Evolutionary conservation across 2,329 filamentous ascomycete species (phyloP).

Genomic region (Fusarium longipes): DNA sequence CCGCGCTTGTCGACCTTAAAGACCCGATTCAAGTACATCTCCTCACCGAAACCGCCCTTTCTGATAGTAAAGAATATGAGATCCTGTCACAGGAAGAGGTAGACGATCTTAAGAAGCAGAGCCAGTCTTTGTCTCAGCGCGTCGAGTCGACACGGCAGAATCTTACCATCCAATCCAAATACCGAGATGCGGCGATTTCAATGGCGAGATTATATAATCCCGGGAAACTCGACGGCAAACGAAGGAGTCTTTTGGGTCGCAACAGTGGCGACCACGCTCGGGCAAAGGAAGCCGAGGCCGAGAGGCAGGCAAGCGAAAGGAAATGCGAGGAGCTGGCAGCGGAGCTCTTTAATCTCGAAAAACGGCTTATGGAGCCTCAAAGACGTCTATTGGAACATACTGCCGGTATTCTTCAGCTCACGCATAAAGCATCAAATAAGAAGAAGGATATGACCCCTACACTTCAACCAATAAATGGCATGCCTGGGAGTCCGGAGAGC

Average conservation of each 20-base stretch:
- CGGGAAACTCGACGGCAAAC: slow-evolving; percentile 59
- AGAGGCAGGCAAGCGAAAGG: slow-evolving; percentile 77
- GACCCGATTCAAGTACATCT: slow-evolving; percentile 88
- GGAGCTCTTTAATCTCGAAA: slow-evolving; percentile 84
- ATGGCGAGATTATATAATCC: slow-evolving; percentile 83
- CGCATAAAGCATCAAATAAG: slow-evolving; percentile 77
- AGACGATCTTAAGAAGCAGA: slow-evolving; percentile 90
- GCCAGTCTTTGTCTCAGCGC: slow-evolving; percentile 75
- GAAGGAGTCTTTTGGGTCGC: slow-evolving; percentile 62
- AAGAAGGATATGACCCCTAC: slow-evolving; percentile 60
- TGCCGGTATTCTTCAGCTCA: slow-evolving; percentile 89
- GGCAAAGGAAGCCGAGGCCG: slow-evolving; percentile 74
- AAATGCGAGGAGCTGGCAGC: slow-evolving; percentile 87
- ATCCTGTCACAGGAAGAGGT: slow-evolving; percentile 92
- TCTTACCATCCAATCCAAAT: slow-evolving; percentile 89
- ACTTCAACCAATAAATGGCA: slow-evolving; percentile 61
- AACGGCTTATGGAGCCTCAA: slow-evolving; percentile 78
- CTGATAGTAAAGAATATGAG: slow-evolving; percentile 86
- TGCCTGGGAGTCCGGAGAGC: slow-evolving; percentile 81
- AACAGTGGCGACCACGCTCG: slow-evolving; percentile 62
- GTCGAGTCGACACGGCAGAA: slow-evolving; percentile 85
- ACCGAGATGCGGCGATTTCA: slow-evolving; percentile 90
- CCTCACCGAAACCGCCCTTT: slow-evolving; percentile 90
- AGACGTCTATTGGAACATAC: slow-evolving; percentile 87
- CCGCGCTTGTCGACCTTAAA: slow-evolving; percentile 69